Base-by-base conservation (phyloP, 495 filamentous ascomycete species). In the Peziza echinospora region DNA sequence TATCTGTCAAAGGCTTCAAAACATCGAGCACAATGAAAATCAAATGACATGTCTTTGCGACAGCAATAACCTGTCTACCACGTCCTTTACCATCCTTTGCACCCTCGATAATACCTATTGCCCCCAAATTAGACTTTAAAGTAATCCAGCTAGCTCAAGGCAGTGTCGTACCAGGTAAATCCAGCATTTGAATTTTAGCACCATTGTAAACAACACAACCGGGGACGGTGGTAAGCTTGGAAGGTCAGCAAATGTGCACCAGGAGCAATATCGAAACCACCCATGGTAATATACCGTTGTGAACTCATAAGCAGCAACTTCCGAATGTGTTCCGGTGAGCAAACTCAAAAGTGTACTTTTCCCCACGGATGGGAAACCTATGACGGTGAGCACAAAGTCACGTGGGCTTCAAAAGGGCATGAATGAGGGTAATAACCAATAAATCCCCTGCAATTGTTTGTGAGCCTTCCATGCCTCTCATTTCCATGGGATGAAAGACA, bases 11-110 rank as follows among this genome's bases (percentile, higher is more conserved):
- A 23, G 89, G 91, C 66, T 97, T 96, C 68, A 96, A 94, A 55
- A 97, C 89, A 63, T 97, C 89, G 24, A 97, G 71, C 37, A 97
- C 87, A 59, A 97, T 96, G 66, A 96, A 96, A 52, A 97, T 97
- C 46, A 97, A 67, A 69, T 97, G 82, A 67, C 89, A 97, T 28
- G 87, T 96, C 70, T 96, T 96, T 44, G 91, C 85, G 44, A 97
- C 89, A 16, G 89, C 87, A 70, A 97, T 97, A 53, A 97, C 89
- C 64, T 97, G 89, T 53, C 91, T 78, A 71, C 89, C 89, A 70
- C 89, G 79, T 69, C 89, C 89, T 63, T 93, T 91, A 47, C 89
- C 89, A 63, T 97, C 89, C 64, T 97, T 97, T 47, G 89, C 89
- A 57, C 89, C 89, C 64, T 96, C 79, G 52, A 97, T 97, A 59